Evolutionary conservation across 768 basidiomycete genomes (phyloP), one percentile per base, ranked within the genome.

Genomic region (Mycena pura): DNA sequence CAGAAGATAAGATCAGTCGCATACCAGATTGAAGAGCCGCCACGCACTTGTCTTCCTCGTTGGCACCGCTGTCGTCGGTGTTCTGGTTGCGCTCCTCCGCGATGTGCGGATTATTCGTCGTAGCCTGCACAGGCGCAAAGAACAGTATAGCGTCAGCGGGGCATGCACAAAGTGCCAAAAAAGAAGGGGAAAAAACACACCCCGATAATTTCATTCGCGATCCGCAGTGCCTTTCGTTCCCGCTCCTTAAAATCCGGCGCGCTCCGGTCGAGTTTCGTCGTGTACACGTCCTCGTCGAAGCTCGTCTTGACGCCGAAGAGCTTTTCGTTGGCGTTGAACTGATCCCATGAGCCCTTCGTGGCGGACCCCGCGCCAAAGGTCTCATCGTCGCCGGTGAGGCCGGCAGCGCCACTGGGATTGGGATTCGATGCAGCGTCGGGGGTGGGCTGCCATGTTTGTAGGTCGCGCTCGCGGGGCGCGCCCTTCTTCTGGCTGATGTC

Each of bases 1-100:
- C 14, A n/a, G 56, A 41, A 73, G 60, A 73, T 72, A 51, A 74
- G 61, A 60, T 62, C 56, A 32, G 40, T 57, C 29, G 19, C 38
- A 25, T 36, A 29, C 41, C 44, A 57, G 47, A 68, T 60, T n/a
- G n/a, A 49, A 52, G 48, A 61, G 41, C 48, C 22, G 22, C 45
- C 22, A 71, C 86, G 69, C 64, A 98, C 96, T 93, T 96, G 79
- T 99, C 96, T 76, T 99, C 97, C 78, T 99, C 97, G 72, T 96
- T 95, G 57, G 81, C 74, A 38, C 87, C 89, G 59, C 84, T 89
- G 64, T 91, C 90, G 71, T 93, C 90, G 17, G 85, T 75, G 31
- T 72, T 69, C 60, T 85, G 67, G 62, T 82, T 80, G 70, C 97
- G 87, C 77, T 99, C 97, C 75, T 99, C 97, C 40, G 90, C 88